Evolutionary conservation across 352 stramenopile species (phyloP).

Genomic region (Phytophthora hybrid): DNA sequence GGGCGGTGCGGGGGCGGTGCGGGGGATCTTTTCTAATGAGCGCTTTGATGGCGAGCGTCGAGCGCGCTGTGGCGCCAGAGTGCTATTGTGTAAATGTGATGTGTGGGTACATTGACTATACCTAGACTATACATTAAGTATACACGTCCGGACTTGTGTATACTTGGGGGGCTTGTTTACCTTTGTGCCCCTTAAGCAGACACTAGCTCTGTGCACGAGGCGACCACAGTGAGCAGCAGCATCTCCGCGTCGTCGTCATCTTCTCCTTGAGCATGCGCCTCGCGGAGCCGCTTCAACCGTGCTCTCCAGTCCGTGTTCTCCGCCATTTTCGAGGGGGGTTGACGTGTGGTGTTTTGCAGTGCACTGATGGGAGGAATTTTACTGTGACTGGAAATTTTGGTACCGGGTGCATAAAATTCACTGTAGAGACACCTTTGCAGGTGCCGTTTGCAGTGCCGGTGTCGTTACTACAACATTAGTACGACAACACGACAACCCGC

Average conservation of each 20-base stretch:
- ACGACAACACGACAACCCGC: too few relatives aligned
- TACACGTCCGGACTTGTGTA: too few relatives aligned
- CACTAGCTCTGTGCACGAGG: background rate
- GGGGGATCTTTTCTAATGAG: too few relatives aligned
- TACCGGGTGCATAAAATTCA: background rate
- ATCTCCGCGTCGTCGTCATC: conserved; percentile 5
- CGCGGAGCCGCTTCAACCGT: background rate
- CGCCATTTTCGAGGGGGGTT: background rate
- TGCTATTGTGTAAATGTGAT: too few relatives aligned
- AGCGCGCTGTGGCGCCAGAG: too few relatives aligned
- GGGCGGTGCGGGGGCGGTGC: too few relatives aligned
- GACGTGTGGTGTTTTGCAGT: background rate
- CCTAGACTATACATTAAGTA: too few relatives aligned
- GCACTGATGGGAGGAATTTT: background rate
- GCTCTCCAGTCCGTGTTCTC: background rate
- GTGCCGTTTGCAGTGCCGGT: background rate
- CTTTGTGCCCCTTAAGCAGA: too few relatives aligned
- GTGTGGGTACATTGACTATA: too few relatives aligned
- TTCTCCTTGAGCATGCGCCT: conserved; percentile 4
- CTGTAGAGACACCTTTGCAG: background rate
- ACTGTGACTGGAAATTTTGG: background rate
- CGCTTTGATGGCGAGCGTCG: too few relatives aligned
- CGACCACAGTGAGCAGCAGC: background rate
- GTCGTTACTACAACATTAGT: too few relatives aligned
- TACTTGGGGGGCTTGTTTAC: too few relatives aligned